Base-by-base conservation (phyloP, 2,329 filamentous ascomycete genomes). In the Colletotrichum sp. region DNA sequence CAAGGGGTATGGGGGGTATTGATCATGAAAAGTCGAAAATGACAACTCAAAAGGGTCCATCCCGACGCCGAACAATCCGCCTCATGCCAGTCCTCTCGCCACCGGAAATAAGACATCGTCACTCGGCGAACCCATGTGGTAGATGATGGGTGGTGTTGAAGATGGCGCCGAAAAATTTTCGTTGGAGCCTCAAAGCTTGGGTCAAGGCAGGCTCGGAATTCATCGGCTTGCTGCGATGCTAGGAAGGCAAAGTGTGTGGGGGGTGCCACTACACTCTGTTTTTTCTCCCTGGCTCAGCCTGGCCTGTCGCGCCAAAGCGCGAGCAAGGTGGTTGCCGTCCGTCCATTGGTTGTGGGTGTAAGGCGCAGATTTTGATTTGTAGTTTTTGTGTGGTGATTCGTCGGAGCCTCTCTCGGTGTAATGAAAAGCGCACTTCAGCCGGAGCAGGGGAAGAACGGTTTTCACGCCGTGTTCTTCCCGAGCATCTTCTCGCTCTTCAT, bases 331-430 rank as follows among this genome's bases (percentile, higher is more conserved):
- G n/a, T 21, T 34, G 57, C 16, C 36, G 18, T 70, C 57, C 26
- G 36, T 64, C 61, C 57, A 70, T 59, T 68, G 65, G 43, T 21
- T 24, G 48, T 43, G 28, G 59, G 4, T 55, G 68, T 36, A 21
- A 52, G n/a, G 43, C 43, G 43, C 43, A 7, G 39, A 7, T 28
- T 64, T 68, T 64, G 30, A 12, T 64, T 69, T 64, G 55, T 75
- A 39, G 68, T 57, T 71, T 71, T 64, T 28, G 61, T 16, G 12
- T 36, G 26, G n/a, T 63, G 57, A n/a, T 12, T 68, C 34, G 48
- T 68, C 70, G 73, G 70, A 75, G 70, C 43, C 70, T 68, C 69
- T 75, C 73, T 75, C 70, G 73, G 73, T 73, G 28, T 57, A 73
- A 75, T 68, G 39, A 68, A 26, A 30, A 39, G 43, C 60, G 57